Conservation (phyloP, 805 yeast species). For the Metschnikowia henanensis region DNA sequence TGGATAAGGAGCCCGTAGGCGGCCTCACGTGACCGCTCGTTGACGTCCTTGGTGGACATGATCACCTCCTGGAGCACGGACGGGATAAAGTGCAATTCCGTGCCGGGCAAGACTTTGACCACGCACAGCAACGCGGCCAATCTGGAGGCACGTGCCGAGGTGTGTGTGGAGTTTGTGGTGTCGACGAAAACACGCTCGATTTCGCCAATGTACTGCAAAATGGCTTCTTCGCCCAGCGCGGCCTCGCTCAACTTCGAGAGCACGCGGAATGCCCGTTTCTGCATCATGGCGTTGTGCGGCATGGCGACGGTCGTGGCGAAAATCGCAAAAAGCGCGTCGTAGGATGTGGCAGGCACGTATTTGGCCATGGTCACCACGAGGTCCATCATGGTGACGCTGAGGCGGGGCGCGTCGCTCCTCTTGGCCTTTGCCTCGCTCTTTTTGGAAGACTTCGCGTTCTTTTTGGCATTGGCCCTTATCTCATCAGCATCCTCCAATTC, state of each 20-base stretch:
- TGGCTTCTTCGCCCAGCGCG: slow-evolving; percentile 58
- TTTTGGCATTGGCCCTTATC: too few relatives aligned
- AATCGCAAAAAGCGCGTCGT: slow-evolving; percentile 74
- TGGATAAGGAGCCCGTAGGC: slow-evolving; percentile 74
- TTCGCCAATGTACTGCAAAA: slow-evolving; percentile 51
- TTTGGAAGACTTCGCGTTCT: too few relatives aligned
- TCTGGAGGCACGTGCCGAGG: slow-evolving; percentile 81
- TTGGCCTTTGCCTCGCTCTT: too few relatives aligned
- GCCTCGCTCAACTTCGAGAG: slow-evolving; percentile 69
- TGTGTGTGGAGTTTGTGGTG: slow-evolving; percentile 56
- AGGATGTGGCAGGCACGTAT: slow-evolving; percentile 70
- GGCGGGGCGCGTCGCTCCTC: slow-evolving; percentile 42
- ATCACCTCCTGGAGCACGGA: slow-evolving; percentile 83
- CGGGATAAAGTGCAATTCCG: slow-evolving; percentile 76
- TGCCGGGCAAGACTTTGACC: slow-evolving; percentile 59
- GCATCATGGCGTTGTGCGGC: slow-evolving; percentile 64
- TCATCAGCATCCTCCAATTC: slow-evolving; percentile 30
- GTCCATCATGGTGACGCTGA: slow-evolving; percentile 88
- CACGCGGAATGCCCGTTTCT: slow-evolving; percentile 87
- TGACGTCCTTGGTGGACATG: slow-evolving; percentile 85
- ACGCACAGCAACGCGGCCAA: slow-evolving; percentile 64
- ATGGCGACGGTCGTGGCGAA: slow-evolving; percentile 63
- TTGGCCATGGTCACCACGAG: slow-evolving; percentile 84
- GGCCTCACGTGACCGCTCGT: slow-evolving; percentile 85
- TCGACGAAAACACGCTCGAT: slow-evolving; percentile 61